A percentile compares a stretch with the other conserved stretches of the same genome.
phyloP scores from a whole-genome alignment of 768 basidiomycete genomes.

The Porphyrellus cyaneotinctus region DNA sequence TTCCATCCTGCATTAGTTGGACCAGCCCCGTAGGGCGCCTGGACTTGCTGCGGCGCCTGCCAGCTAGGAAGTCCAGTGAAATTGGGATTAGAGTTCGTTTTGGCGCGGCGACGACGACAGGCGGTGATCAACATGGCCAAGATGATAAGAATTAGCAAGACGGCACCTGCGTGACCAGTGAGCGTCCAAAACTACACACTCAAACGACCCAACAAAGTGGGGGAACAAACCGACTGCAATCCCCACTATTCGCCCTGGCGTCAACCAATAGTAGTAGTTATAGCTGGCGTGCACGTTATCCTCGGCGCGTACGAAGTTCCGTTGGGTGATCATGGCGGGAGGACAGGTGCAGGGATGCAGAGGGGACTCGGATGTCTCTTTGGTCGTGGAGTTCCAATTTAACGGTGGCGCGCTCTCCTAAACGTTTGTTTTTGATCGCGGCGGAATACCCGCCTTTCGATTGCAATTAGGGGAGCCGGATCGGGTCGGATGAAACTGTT shows the following conservation, averaged over 20 bases:
- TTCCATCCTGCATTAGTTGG: slow-evolving; percentile 2
- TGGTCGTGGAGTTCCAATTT: slow-evolving; percentile 26
- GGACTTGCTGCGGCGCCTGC: slow-evolving; percentile 7
- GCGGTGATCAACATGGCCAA: background rate
- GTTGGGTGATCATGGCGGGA: slow-evolving; percentile 1
- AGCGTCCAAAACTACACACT: background rate
- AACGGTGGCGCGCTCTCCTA: background rate
- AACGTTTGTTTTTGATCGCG: background rate
- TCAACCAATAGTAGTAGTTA: slow-evolving; percentile 16
- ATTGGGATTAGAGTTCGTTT: background rate
- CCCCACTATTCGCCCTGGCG: slow-evolving; percentile 26
- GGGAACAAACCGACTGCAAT: slow-evolving; percentile 22
- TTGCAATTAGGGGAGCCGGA: too few relatives aligned
- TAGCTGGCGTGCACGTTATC: background rate
- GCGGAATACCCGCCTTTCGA: too few relatives aligned
- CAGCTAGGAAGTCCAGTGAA: slow-evolving; percentile 1
- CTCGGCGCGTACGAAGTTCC: slow-evolving; percentile 14
- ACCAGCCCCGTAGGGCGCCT: background rate
- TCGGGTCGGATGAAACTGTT: too few relatives aligned
- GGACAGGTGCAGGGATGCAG: background rate
- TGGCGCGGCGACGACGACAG: slow-evolving; percentile 7
- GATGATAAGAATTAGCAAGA: slow-evolving; percentile 11
- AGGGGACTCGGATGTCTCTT: background rate
- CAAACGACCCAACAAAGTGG: background rate
- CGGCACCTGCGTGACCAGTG: slow-evolving; percentile 5